Evolutionary conservation across 1,139 yeast genomes (phyloP).

Genomic region (Yamadazyma taylorii): DNA sequence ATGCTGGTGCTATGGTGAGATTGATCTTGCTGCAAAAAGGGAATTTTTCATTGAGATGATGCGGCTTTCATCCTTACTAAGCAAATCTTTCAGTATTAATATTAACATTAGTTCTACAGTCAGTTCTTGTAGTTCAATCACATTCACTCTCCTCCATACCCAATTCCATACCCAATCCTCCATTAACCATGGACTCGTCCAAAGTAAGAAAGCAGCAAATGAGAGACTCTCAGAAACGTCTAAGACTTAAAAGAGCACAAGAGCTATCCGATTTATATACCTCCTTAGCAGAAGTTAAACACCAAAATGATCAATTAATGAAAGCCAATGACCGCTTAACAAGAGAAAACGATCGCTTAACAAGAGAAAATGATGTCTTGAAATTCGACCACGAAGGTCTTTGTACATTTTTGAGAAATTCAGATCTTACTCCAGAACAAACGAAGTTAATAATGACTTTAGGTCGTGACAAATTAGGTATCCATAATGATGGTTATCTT

Average conservation of each 20-base stretch:
- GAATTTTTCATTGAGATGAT: no score
- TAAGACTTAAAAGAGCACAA: constrained; percentile 6
- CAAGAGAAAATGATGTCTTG: neutral
- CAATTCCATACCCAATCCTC: no score
- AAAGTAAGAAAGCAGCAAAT: constrained; percentile 5
- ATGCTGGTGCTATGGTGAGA: no score
- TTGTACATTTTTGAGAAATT: no score
- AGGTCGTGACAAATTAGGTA: constrained; percentile 2
- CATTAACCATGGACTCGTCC: no score
- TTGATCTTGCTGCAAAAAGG: no score
- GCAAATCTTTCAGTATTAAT: no score
- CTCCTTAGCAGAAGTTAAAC: constrained; percentile 3
- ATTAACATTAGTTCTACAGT: no score
- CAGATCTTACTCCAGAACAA: constrained; percentile 2
- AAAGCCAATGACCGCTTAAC: neutral
- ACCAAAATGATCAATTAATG: constrained; percentile 1
- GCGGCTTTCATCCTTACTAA: no score
- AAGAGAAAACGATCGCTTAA: constrained; percentile 1
- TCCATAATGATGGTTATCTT: constrained; percentile 4
- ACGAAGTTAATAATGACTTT: constrained; percentile 1
- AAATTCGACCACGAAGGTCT: constrained; percentile 1
- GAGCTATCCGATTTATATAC: constrained; percentile 2
- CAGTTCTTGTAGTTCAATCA: no score
- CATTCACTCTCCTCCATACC: no score
- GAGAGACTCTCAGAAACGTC: constrained; percentile 11